Percentiles rank a stretch among this genome's conserved stretches.
phyloP scores from a whole-genome alignment of 2,329 filamentous ascomycete species.

The Aspergillus sp. region DNA sequence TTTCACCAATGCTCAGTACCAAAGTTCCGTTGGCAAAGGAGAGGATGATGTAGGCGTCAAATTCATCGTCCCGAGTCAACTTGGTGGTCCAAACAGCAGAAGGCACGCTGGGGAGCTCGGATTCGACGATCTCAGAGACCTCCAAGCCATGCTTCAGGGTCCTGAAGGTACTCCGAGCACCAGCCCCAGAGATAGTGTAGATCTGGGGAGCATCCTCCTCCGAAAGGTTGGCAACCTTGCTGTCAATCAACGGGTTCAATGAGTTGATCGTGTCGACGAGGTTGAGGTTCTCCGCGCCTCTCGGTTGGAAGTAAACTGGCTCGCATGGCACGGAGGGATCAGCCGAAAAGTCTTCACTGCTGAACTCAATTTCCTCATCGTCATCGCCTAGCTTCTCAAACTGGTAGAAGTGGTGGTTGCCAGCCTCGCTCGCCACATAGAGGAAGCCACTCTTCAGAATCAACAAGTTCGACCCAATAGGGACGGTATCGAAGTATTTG shows the following conservation, averaged over 20 bases:
- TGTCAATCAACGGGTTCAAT: conserved; percentile 87
- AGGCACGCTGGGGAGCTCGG: conserved; percentile 82
- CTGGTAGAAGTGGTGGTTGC: conserved; percentile 93
- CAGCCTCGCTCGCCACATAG: conserved; percentile 87
- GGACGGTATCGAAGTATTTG: conserved; percentile 97
- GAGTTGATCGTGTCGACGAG: conserved; percentile 81
- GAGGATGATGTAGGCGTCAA: conserved; percentile 92
- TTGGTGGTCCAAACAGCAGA: conserved; percentile 96
- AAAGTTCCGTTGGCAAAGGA: conserved; percentile 88
- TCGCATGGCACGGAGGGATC: conserved; percentile 70
- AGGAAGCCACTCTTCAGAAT: conserved; percentile 95
- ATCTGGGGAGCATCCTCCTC: conserved; percentile 96
- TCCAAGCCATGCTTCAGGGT: conserved; percentile 90
- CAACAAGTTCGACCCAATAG: conserved; percentile 79
- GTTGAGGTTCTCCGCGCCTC: conserved; percentile 75
- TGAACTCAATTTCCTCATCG: conserved; percentile 82
- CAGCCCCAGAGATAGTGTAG: conserved; percentile 85
- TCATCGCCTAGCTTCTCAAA: conserved; percentile 97
- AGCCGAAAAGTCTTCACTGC: conserved; percentile 75
- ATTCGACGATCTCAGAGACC: conserved; percentile 94
- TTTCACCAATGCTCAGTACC: conserved; percentile 92
- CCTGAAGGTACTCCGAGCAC: conserved; percentile 84
- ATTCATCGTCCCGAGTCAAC: conserved; percentile 74
- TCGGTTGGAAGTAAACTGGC: conserved; percentile 80
- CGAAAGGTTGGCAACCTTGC: conserved; percentile 85